A percentile compares a stretch with the other conserved stretches of the same genome.
Evolutionary conservation across 1,284 basidiomycete species (phyloP).

Genomic region (Trichosporon sp.): DNA sequence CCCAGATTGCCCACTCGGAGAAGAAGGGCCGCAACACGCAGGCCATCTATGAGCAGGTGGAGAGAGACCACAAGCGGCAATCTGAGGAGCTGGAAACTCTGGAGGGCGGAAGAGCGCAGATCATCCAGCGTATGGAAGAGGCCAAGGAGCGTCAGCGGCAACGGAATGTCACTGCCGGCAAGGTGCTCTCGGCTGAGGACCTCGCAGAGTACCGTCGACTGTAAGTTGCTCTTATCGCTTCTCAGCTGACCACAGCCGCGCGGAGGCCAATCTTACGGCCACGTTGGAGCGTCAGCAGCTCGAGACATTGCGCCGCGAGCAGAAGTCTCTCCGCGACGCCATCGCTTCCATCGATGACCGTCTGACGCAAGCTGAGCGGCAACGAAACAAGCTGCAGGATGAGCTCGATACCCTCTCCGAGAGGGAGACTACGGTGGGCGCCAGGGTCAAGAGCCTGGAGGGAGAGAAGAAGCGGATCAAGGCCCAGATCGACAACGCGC

Average conservation of each 20-base stretch:
- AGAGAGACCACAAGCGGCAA: conserved; percentile 64
- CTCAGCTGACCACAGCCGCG: conserved; percentile 11
- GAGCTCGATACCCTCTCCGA: conserved; percentile 58
- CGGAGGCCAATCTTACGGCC: conserved; percentile 64
- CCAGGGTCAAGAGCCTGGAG: conserved; percentile 53
- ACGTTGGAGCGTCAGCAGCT: conserved; percentile 82
- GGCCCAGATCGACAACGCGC: conserved; percentile 35
- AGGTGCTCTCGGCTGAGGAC: conserved; percentile 74
- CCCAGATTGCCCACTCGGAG: conserved; percentile 77
- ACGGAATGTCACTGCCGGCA: conserved; percentile 62
- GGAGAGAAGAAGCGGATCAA: conserved; percentile 33
- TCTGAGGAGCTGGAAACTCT: conserved; percentile 58
- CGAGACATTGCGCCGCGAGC: conserved; percentile 73
- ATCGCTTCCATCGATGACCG: conserved; percentile 56
- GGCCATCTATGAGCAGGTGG: conserved; percentile 60
- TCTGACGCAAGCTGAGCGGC: conserved; percentile 60
- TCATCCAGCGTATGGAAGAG: conserved; percentile 64
- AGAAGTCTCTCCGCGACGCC: conserved; percentile 64
- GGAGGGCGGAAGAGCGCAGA: conserved; percentile 61
- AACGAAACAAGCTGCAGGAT: conserved; percentile 57
- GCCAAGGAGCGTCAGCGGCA: conserved; percentile 75
- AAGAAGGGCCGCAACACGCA: conserved; percentile 69
- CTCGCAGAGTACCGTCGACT: conserved; percentile 80
- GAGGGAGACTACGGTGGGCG: conserved; percentile 58
- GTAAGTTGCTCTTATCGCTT: conserved; percentile 50